A percentile compares a stretch with the other conserved stretches of the same genome.
Evolutionary conservation across 2,329 filamentous ascomycete genomes (phyloP).

Genomic region (Onygenales sp.): DNA sequence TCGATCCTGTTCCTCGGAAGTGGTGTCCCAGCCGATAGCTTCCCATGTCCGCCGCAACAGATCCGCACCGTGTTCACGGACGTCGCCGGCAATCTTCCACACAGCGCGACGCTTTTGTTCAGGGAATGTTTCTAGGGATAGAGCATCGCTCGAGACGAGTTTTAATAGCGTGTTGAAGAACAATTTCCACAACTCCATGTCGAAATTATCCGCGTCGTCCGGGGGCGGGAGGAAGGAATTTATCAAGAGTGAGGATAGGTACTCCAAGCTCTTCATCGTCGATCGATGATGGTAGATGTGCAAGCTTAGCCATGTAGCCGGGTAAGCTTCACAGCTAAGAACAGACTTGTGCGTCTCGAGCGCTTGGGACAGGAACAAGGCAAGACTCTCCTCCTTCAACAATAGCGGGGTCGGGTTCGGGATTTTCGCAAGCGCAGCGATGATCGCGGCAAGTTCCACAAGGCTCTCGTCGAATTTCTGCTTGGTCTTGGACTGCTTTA

Average conservation of each 20-base stretch:
- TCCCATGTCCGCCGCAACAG: conserved; percentile 82
- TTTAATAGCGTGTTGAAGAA: conserved; percentile 87
- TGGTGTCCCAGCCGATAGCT: conserved; percentile 92
- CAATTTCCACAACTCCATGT: conserved; percentile 85
- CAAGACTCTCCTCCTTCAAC: conserved; percentile 67
- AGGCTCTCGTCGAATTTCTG: conserved; percentile 74
- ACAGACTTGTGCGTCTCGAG: conserved; percentile 84
- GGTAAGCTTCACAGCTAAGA: conserved; percentile 80
- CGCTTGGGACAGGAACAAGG: conserved; percentile 64
- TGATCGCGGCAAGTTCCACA: conserved; percentile 76
- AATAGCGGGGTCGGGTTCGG: conserved; percentile 65
- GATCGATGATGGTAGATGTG: conserved; percentile 90
- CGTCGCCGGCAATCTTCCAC: conserved; percentile 98
- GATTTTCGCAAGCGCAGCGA: conserved; percentile 71
- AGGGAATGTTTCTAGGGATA: conserved; percentile 89
- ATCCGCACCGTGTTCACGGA: conserved; percentile 82
- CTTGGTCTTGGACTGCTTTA: conserved; percentile 52
- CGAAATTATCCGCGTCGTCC: conserved; percentile 84
- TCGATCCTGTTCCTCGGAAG: conserved; percentile 62
- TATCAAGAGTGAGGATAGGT: conserved; percentile 69
- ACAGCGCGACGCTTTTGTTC: conserved; percentile 94
- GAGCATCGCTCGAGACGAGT: conserved; percentile 76
- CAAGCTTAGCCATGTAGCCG: conserved; percentile 79
- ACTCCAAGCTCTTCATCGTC: conserved; percentile 75
- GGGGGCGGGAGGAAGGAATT: conserved; percentile 77